Evolutionary conservation across 2,329 filamentous ascomycete genomes (phyloP), one percentile per base, ranked within the genome.

Genomic region (Pyricularia sp.): DNA sequence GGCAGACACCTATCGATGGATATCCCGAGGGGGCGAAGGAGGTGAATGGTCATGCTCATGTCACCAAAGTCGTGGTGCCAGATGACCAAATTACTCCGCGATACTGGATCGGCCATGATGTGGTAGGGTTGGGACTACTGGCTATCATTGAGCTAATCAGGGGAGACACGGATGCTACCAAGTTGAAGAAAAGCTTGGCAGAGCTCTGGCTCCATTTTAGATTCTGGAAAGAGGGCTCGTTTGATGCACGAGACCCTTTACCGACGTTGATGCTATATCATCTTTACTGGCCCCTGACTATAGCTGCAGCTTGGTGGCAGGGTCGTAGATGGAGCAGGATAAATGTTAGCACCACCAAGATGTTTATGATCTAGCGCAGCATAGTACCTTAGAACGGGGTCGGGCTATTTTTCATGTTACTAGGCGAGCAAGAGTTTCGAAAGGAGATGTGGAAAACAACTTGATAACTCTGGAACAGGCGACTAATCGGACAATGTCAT

Each of bases 61-160:
- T 25, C 25, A 6, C n/a, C 12, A n/a, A 14, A 4, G 28, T 26
- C 58, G 25, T 61, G 23, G 4, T 61, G 25, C 58, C 58, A 10
- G 1, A 61, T 28, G 10, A n/a, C 5, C 58, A 70, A 59, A 69
- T 75, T 68, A 71, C 68, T 61, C 72, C 73, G 14, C 79, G 82
- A 71, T 91, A 90, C 76, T 92, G 89, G 89, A 75, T 89, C n/a
- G 87, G 85, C 0, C 88, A 92, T 71, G 90, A 92, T 69, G 68
- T 92, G 0, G 78, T 89, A 1, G 80, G 82, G 1, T 77, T 83
- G 1, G 74, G 88, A 0, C 50, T 88, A 0, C 75, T 83, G 0
- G 86, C 85, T 0, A 70, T 85, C 0, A 72, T 82, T 0, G 67
- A 72, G 3, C 59, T 78, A 0, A 68, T 76, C 23, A 14, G 69